phyloP scores from a whole-genome alignment of 2,329 filamentous ascomycete species.

The Tolypocladium cylindrosporum region DNA sequence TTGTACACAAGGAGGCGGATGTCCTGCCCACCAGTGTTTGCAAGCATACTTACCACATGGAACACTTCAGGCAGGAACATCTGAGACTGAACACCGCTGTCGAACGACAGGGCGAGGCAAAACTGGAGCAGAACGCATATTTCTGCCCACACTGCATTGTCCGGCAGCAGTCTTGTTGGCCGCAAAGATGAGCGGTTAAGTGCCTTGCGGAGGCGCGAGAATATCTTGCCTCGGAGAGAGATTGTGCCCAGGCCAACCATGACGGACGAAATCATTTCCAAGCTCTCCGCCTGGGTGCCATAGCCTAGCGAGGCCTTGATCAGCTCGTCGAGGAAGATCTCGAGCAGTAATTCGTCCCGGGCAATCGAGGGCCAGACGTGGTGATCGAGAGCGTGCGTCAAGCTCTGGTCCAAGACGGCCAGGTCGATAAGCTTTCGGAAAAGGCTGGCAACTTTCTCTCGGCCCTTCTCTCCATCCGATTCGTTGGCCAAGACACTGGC shows the following conservation, averaged over 20 bases:
- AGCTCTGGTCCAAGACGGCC: slow-evolving; percentile 47
- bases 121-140: slow-evolving; percentile 58
- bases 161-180: slow-evolving; percentile 54
- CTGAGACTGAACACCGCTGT: slow-evolving; percentile 57
- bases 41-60: slow-evolving; percentile 61
- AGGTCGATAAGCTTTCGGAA: slow-evolving; percentile 60
- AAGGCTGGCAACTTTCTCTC: slow-evolving; percentile 52
- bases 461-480: slow-evolving; percentile 52
- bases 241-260: slow-evolving; percentile 54
- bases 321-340: slow-evolving; percentile 58
- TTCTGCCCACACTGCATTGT: slow-evolving; percentile 61
- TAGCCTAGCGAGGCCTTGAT: slow-evolving; percentile 51
- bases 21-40: slow-evolving; percentile 51
- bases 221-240: slow-evolving; percentile 54
- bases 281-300: slow-evolving; percentile 46
- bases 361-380: slow-evolving; percentile 56
- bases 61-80: slow-evolving; percentile 60
- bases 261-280: slow-evolving; percentile 52
- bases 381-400: slow-evolving; percentile 53
- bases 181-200: slow-evolving; percentile 57
- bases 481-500: slow-evolving; percentile 50
- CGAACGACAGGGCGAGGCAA: slow-evolving; percentile 56
- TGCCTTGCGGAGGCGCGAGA: slow-evolving; percentile 55
- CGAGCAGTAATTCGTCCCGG: slow-evolving; percentile 53
- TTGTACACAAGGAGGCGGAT: slow-evolving; percentile 51